A percentile compares a stretch with the other conserved stretches of the same genome.
phyloP scores from a whole-genome alignment of 2,329 filamentous ascomycete genomes.

The Beauveria brongniartii region DNA sequence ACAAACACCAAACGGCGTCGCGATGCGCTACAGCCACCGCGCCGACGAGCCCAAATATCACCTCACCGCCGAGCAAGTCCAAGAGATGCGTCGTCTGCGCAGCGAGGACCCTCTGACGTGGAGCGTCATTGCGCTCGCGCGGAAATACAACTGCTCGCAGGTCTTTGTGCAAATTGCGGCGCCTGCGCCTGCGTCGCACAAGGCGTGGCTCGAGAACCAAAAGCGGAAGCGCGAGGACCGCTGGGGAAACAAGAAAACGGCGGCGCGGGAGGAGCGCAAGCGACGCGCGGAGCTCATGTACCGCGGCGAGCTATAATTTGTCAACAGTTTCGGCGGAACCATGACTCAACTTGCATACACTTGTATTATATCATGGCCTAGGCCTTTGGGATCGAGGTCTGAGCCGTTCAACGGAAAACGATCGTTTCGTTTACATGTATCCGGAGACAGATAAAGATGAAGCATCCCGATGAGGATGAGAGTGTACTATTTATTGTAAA shows the following conservation, averaged over 20 bases:
- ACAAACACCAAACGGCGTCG: slow-evolving; percentile 21
- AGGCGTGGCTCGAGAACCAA: slow-evolving; percentile 35
- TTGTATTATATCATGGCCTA: slow-evolving; percentile 3
- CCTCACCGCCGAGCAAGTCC: slow-evolving; percentile 46
- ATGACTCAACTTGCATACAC: not conserved
- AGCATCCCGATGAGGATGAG: not conserved
- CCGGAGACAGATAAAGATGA: not conserved
- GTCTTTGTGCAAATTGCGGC: slow-evolving; percentile 53
- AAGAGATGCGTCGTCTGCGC: slow-evolving; percentile 51
- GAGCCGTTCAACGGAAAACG: not conserved
- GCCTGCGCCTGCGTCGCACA: slow-evolving; percentile 40
- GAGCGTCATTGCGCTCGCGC: slow-evolving; percentile 45
- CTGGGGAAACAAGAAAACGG: slow-evolving; percentile 49
- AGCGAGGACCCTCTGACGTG: slow-evolving; percentile 44
- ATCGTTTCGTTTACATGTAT: not conserved
- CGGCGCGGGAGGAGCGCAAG: slow-evolving; percentile 47
- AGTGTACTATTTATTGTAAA: slow-evolving; percentile 8
- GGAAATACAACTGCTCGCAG: slow-evolving; percentile 46
- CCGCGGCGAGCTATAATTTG: slow-evolving; percentile 38
- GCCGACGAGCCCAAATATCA: slow-evolving; percentile 35
- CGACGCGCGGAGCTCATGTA: slow-evolving; percentile 46
- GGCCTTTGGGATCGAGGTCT: not conserved
- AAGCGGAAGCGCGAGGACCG: slow-evolving; percentile 40
- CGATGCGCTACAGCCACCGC: slow-evolving; percentile 27
- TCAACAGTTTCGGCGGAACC: not conserved